Conservation (phyloP, 192 early-diverging fungal genomes). For the Linnemannia zychae region DNA sequence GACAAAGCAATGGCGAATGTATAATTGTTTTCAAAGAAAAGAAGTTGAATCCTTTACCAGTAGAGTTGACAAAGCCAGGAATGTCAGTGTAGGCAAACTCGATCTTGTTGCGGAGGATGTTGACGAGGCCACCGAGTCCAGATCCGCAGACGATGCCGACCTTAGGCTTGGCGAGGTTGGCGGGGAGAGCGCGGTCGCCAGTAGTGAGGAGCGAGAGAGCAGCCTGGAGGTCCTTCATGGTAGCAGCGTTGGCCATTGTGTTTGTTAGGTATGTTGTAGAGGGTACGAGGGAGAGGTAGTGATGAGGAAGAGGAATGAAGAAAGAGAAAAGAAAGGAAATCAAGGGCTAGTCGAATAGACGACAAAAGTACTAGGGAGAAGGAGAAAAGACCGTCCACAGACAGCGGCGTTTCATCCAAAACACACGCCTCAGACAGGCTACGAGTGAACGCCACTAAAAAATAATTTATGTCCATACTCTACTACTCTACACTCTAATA, state of each 20-base stretch:
- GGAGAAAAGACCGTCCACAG: background rate
- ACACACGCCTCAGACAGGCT: background rate
- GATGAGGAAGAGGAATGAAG: background rate
- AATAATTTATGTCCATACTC: background rate
- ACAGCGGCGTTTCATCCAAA: background rate
- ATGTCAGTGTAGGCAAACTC: slow-evolving; percentile 85
- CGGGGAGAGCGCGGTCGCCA: slow-evolving; percentile 46
- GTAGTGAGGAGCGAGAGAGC: slow-evolving; percentile 46
- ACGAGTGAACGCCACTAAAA: background rate
- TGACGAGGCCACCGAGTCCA: slow-evolving; percentile 85
- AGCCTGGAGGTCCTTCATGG: slow-evolving; percentile 45
- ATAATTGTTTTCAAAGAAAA: no score
- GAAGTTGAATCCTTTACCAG: slow-evolving; percentile 69
- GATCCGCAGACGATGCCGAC: slow-evolving; percentile 89
- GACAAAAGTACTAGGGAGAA: background rate
- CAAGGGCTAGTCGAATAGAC: background rate
- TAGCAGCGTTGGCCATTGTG: slow-evolving; percentile 52
- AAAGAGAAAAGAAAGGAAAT: slow-evolving; percentile 3
- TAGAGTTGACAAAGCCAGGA: slow-evolving; percentile 87
- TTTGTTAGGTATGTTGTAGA: background rate
- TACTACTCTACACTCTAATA: background rate
- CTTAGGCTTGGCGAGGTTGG: slow-evolving; percentile 61
- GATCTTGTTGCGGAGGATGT: slow-evolving; percentile 69
- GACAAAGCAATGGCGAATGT: no score
- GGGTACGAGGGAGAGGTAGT: background rate